A percentile compares a stretch with the other conserved stretches of the same genome.
These are phyloP conservation scores for Schizophyllum commune DNA, from an alignment of 1,284 basidiomycete species.

Conservation along the genomic window DNA sequence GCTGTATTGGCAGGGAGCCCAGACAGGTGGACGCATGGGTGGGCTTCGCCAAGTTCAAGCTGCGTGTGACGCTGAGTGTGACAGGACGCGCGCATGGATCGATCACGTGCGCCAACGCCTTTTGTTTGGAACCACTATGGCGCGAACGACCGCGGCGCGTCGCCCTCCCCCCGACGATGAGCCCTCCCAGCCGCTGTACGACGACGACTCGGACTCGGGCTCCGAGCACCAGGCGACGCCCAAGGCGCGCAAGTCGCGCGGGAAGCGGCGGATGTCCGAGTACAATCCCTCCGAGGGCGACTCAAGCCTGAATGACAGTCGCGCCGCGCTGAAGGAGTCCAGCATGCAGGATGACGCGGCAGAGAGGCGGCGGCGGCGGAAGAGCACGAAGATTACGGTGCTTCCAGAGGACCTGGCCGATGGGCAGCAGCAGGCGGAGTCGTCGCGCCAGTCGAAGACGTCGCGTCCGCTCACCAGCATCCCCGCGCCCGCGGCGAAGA, in stretches of 20 bases:
- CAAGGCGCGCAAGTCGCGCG: conserved; percentile 32
- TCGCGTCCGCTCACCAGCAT: conserved; percentile 58
- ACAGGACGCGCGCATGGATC: conserved; percentile 1
- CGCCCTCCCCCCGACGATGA: conserved; percentile 4
- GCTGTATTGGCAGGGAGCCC: too few species aligned
- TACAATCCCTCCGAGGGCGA: conserved; percentile 44
- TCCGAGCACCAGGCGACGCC: conserved; percentile 40
- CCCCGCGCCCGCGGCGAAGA: conserved; percentile 47
- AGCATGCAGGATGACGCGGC: conserved; percentile 76
- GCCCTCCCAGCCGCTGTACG: conserved; percentile 24
- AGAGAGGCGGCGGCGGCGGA: conserved; percentile 67
- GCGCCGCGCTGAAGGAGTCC: conserved; percentile 45
- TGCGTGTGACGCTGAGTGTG: too few species aligned
- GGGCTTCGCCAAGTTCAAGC: too few species aligned
- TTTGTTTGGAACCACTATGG: conserved; percentile 16
- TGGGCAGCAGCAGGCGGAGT: conserved; percentile 25
- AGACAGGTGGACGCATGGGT: too few species aligned
- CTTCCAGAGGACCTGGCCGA: neutral
- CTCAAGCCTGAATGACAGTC: conserved; percentile 24
- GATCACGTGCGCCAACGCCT: conserved; percentile 8
- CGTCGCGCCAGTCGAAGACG: conserved; percentile 38
- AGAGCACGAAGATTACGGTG: conserved; percentile 55
- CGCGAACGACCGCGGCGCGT: too few species aligned
- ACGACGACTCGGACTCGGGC: conserved; percentile 33
- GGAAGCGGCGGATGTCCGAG: conserved; percentile 60